Evolutionary conservation across 2,329 filamentous ascomycete genomes (phyloP), one percentile per base, ranked within the genome.

Genomic region (Botryotinia convoluta): DNA sequence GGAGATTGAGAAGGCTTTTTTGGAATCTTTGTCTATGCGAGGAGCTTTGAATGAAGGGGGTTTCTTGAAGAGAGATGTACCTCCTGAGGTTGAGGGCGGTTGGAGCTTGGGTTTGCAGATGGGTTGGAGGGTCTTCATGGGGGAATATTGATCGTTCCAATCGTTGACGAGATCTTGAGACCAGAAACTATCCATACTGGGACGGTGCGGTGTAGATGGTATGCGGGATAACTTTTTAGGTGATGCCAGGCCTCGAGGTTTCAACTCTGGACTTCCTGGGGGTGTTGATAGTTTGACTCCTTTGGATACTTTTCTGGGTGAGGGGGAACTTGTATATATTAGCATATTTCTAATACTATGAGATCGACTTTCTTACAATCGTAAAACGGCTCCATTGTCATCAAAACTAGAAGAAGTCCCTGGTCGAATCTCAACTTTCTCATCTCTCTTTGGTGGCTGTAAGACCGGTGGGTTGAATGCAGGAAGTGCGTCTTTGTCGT

Each of bases 121-220:
- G 7, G 81, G 76, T 73, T 85, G 85, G n/a, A 82, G 77, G 0
- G 81, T 77, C 74, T 86, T 87, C 22, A 80, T 82, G 0, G 88
- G 87, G 0, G 87, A 89, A 79, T 90, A 87, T 71, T 88, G 83
- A 62, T 91, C 89, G 74, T 91, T 90, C 89, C 89, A 91, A 61
- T 88, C 86, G 76, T 91, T 87, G 37, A 89, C 84, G 26, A 87
- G 80, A 20, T 87, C 86, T 74, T 87, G 86, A 70, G 84, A 84
- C 90, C 89, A 91, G 78, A 91, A 91, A 10, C 83, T 83, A 74
- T 91, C 89, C 57, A 85, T 85, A 70, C 82, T 87, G 35, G 85
- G 85, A 39, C 84, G 82, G 73, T 90, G 85, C 4, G 87, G 87
- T 1, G 87, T 87, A 51, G 83, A 82, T 3, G 88, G 88, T 59